Evolutionary conservation across 2,329 filamentous ascomycete species (phyloP), one percentile per base, ranked within the genome.

Genomic region (Waltergamsia citrina): DNA sequence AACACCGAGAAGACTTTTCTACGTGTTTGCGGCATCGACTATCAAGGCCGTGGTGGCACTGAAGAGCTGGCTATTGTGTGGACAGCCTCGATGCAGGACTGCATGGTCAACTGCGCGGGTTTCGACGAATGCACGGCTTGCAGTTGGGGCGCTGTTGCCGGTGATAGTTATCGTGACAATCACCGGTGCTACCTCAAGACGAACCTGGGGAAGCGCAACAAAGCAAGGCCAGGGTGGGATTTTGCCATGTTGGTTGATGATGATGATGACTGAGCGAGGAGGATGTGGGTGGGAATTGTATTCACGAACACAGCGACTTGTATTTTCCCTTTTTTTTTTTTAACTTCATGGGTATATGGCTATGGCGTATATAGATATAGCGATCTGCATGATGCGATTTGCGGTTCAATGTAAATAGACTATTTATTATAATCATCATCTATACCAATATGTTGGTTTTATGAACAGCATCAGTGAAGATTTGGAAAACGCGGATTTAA

Each of bases 11-110:
- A 57, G 39, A 46, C 38, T 7, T 70, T 69, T 49, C 41, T 59
- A 16, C 63, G 60, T 6, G 34, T 62, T 14, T 69, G 65, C 45
- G 65, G 62, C 20, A 44, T 67, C 35, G 65, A 70, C 46, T 67
- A 62, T 43, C 56, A 49, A 38, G 26, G 31, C 26, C 38, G 37
- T 3, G 44, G 40, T 14, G 45, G 47, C n/a, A 57, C 59, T 24
- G 43, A 44, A 12, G 57, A 61, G 37, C 46, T 62, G 24, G 51
- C 41, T 12, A 51, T 48, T 30, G 51, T 60, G 16, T 49, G 48
- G 37, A 62, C 59, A 2, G 46, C 51, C 32, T 63, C 43, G 36
- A 55, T 64, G 48, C 50, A 60, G 35, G 60, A 58, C 17, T 68
- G 65, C 45, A 65, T 67, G 43, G 52, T 57, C 30, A 56, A 56